phyloP scores from a whole-genome alignment of 768 basidiomycete genomes.

The Trametes meyenii region DNA sequence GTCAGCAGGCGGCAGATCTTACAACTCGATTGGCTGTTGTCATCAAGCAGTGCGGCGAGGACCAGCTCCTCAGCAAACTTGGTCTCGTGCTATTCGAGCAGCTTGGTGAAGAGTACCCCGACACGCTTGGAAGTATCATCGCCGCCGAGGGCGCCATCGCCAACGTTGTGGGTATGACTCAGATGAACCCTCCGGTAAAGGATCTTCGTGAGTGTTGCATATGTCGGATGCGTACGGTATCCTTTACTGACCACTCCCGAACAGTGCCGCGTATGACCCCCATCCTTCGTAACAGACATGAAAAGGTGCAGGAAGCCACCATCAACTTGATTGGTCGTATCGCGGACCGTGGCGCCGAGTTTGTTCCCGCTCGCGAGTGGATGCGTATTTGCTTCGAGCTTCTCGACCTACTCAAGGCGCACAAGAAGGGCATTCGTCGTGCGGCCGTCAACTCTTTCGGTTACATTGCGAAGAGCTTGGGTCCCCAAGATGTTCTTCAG shows the following conservation, averaged over 20 bases:
- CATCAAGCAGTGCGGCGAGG: constrained; percentile 98
- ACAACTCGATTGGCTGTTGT: constrained; percentile 95
- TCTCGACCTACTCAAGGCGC: constrained; percentile 94
- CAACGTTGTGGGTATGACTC: constrained; percentile 99
- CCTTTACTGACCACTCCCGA: constrained; percentile 21
- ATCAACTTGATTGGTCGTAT: constrained; percentile 99
- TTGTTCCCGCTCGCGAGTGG: constrained; percentile 98
- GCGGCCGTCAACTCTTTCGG: constrained; percentile 99
- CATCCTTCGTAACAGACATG: constrained; percentile 98
- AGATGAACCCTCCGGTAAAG: constrained; percentile 99
- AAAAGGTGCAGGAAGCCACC: constrained; percentile 99
- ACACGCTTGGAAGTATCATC: constrained; percentile 98
- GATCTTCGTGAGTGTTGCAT: constrained; percentile 80
- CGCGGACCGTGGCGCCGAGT: constrained; percentile 98
- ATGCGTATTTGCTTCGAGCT: constrained; percentile 99
- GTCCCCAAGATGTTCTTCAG: constrained; percentile 96
- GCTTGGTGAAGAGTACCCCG: constrained; percentile 98
- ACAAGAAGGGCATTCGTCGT: constrained; percentile 98
- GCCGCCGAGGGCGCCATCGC: constrained; percentile 98
- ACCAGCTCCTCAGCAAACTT: constrained; percentile 91
- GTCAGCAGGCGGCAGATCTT: constrained; percentile 98
- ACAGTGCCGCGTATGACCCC: constrained; percentile 99
- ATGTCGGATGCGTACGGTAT: neutral
- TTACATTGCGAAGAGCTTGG: constrained; percentile 98
- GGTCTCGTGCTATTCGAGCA: constrained; percentile 98